Percentiles rank a stretch among this genome's conserved stretches.
Evolutionary conservation across 805 yeast species (phyloP).

Genomic region (Candida vaughaniae): DNA sequence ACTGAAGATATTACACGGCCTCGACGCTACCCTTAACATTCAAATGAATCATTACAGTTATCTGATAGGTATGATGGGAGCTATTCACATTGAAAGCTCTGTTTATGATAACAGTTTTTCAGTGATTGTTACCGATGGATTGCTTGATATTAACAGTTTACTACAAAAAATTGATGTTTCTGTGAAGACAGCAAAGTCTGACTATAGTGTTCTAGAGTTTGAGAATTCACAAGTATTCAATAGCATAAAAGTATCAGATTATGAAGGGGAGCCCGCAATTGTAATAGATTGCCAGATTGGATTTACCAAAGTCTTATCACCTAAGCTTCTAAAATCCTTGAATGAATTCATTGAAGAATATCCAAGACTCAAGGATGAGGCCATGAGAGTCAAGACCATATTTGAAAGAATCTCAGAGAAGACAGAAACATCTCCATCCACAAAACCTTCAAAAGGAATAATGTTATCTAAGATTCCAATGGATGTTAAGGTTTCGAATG

Average conservation of each 20-base stretch:
- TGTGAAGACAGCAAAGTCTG: constrained; percentile 12
- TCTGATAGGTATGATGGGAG: constrained; percentile 17
- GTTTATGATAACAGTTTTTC: constrained; percentile 18
- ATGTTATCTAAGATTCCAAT: constrained; percentile 16
- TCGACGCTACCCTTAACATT: constrained; percentile 12
- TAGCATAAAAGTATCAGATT: constrained; percentile 11
- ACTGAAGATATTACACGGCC: background rate
- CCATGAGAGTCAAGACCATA: background rate
- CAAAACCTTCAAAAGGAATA: background rate
- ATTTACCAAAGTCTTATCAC: constrained; percentile 27
- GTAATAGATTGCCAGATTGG: constrained; percentile 22
- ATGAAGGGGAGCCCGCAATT: constrained; percentile 12
- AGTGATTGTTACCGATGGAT: constrained; percentile 12
- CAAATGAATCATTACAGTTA: constrained; percentile 21
- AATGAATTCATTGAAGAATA: constrained; percentile 12
- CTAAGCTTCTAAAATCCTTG: constrained; percentile 21
- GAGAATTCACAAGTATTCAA: constrained; percentile 26
- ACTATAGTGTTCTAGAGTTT: constrained; percentile 18
- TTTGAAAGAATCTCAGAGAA: background rate
- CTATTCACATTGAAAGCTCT: constrained; percentile 18
- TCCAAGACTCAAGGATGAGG: background rate
- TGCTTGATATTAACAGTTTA: constrained; percentile 14
- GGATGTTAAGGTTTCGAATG: constrained; percentile 24
- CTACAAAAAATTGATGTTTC: constrained; percentile 20
- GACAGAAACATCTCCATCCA: background rate